These are phyloP conservation scores for Orobanche coerulescens DNA, from an alignment of 257 asterid genomes.

Conservation along the genomic window DNA sequence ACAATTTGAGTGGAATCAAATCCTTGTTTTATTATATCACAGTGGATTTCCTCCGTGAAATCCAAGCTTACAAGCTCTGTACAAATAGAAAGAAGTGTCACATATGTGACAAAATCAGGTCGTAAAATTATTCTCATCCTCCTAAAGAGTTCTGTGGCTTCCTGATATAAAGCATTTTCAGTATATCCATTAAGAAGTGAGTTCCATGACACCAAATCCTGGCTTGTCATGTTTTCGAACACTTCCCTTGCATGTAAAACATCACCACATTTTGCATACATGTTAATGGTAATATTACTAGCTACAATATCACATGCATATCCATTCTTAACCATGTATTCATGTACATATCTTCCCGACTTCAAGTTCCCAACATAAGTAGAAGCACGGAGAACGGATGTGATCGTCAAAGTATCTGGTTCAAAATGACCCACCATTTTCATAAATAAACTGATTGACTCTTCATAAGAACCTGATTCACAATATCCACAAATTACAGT, in stretches of 20 bases:
- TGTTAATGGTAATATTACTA: constrained; percentile 51
- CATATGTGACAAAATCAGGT: constrained; percentile 58
- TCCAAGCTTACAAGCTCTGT: constrained; percentile 25
- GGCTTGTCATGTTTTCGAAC: constrained; percentile 48
- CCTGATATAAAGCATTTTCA: constrained; percentile 36
- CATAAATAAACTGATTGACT: constrained; percentile 42
- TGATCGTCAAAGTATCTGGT: constrained; percentile 62
- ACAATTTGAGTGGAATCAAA: constrained; percentile 42
- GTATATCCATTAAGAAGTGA: constrained; percentile 54
- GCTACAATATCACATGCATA: constrained; percentile 40
- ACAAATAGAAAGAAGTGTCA: constrained; percentile 48
- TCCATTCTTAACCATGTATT: constrained; percentile 48
- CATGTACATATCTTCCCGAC: constrained; percentile 53
- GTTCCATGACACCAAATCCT: constrained; percentile 81
- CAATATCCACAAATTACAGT: constrained; percentile 58
- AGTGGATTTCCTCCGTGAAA: constrained; percentile 49
- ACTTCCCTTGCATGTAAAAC: constrained; percentile 41
- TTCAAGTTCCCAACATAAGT: constrained; percentile 46
- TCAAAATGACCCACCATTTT: constrained; percentile 41
- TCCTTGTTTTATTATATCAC: constrained; percentile 55
- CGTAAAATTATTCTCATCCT: constrained; percentile 41
- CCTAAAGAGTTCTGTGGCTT: constrained; percentile 47
- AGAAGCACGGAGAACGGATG: constrained; percentile 68
- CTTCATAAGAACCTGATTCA: constrained; percentile 42
- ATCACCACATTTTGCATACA: constrained; percentile 80